Percentiles rank a stretch among this genome's conserved stretches.
Evolutionary conservation across 768 basidiomycete species (phyloP).

Genomic region (Serendipita sp.): DNA sequence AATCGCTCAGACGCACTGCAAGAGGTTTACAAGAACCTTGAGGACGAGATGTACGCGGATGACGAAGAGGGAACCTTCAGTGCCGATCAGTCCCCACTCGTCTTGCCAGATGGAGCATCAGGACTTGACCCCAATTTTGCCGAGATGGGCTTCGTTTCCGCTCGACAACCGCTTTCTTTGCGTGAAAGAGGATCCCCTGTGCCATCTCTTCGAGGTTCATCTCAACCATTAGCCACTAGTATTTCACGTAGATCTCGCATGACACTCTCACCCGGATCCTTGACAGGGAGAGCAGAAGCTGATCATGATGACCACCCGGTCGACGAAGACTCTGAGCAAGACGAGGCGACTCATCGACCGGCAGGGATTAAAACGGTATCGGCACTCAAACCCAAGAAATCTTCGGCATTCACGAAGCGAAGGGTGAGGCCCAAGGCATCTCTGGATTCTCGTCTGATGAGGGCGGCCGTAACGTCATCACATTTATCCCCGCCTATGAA

Average conservation of each 20-base stretch:
- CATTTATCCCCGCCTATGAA: not conserved
- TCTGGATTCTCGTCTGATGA: not conserved
- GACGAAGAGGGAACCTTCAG: not conserved
- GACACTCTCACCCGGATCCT: too few relatives aligned
- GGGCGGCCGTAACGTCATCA: not conserved
- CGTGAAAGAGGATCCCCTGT: not conserved
- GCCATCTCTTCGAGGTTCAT: not conserved
- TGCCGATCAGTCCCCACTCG: conserved; percentile 1
- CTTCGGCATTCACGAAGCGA: not conserved
- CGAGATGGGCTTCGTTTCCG: too few relatives aligned
- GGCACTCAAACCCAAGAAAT: not conserved
- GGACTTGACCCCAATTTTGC: too few relatives aligned
- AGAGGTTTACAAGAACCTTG: conserved; percentile 38
- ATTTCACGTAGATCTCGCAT: too few relatives aligned
- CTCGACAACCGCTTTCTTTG: not conserved
- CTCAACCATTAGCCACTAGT: too few relatives aligned
- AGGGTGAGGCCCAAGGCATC: not conserved
- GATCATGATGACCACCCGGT: not conserved
- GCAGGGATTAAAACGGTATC: not conserved
- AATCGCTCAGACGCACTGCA: conserved; percentile 55
- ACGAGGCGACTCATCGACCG: not conserved
- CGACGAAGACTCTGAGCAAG: not conserved
- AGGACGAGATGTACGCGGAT: conserved; percentile 30
- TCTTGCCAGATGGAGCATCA: not conserved
- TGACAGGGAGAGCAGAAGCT: too few relatives aligned